phyloP scores from a whole-genome alignment of 306 rosid genomes.

The Phaseolus lunatus region DNA sequence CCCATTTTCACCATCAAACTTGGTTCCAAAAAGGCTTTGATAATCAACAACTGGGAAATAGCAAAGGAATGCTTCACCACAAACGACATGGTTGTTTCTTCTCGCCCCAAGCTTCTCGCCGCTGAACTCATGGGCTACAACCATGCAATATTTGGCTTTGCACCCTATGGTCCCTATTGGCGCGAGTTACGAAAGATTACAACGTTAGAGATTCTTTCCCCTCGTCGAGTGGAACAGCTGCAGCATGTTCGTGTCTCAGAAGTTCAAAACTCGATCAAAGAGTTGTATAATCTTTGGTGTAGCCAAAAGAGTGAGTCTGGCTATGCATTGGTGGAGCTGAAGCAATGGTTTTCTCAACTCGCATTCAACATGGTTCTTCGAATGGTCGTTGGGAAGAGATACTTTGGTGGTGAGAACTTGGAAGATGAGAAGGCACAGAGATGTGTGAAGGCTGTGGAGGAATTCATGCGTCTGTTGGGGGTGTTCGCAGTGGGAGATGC shows the following conservation, averaged over 20 bases:
- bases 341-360: constrained; percentile 6
- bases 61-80: constrained; percentile 53
- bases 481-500: constrained; percentile 27
- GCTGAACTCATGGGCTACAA: constrained; percentile 7
- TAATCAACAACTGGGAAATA: constrained; percentile 40
- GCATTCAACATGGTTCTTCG: constrained; percentile 4
- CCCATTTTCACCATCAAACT: constrained; percentile 43
- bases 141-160: background rate
- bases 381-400: constrained; percentile 30
- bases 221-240: background rate
- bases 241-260: constrained; percentile 5
- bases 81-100: constrained; percentile 33
- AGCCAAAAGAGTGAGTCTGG: background rate
- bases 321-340: constrained; percentile 25
- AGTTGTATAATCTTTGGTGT: constrained; percentile 5
- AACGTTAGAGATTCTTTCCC: constrained; percentile 2
- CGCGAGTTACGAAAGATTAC: constrained; percentile 28
- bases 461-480: constrained; percentile 18
- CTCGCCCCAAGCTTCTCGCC: constrained; percentile 28
- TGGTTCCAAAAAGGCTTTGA: constrained; percentile 12
- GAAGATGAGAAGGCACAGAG: background rate
- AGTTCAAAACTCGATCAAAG: background rate
- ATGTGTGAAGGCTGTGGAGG: background rate
- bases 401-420: background rate
- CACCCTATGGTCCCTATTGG: constrained; percentile 49